Evolutionary conservation across 1,284 basidiomycete species (phyloP).

Genomic region (Microbotryomycetes sp.): DNA sequence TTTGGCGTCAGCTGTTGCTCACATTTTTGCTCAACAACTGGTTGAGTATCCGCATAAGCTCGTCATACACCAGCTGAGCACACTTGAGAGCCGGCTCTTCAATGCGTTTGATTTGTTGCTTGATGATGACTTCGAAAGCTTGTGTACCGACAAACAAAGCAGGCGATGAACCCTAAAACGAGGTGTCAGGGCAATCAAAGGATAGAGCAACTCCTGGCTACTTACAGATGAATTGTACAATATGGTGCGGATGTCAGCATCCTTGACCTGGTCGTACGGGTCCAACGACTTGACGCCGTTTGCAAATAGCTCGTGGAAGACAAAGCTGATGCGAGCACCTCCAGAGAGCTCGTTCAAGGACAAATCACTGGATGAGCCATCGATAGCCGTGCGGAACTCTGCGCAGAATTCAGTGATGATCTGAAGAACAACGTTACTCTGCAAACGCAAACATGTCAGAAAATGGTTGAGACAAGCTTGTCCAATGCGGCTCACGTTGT

Average conservation of each 20-base stretch:
- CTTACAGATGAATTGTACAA: constrained; percentile 91
- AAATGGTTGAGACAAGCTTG: neutral
- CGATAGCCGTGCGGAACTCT: constrained; percentile 92
- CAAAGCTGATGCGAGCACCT: constrained; percentile 94
- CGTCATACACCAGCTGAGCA: constrained; percentile 90
- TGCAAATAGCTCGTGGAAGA: constrained; percentile 97
- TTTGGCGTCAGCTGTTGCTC: constrained; percentile 40
- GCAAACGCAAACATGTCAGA: neutral
- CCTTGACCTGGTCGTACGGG: constrained; percentile 97
- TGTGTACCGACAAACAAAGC: constrained; percentile 92
- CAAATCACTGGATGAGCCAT: constrained; percentile 93
- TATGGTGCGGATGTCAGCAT: constrained; percentile 91
- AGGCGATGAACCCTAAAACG: constrained; percentile 76
- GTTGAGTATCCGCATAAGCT: constrained; percentile 87
- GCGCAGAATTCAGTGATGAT: constrained; percentile 97
- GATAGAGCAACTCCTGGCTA: constrained; percentile 23
- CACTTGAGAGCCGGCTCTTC: constrained; percentile 92
- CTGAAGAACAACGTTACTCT: constrained; percentile 73
- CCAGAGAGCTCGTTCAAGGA: constrained; percentile 91
- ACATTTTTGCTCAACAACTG: constrained; percentile 84
- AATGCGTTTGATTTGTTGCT: constrained; percentile 93
- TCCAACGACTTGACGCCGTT: constrained; percentile 92
- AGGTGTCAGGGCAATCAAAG: neutral
- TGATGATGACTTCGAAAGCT: constrained; percentile 96
- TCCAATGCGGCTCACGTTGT: constrained; percentile 49